These are phyloP conservation scores for Rhododendron ovatum DNA, from an alignment of 148 eudicot species.

Conservation along the genomic window DNA sequence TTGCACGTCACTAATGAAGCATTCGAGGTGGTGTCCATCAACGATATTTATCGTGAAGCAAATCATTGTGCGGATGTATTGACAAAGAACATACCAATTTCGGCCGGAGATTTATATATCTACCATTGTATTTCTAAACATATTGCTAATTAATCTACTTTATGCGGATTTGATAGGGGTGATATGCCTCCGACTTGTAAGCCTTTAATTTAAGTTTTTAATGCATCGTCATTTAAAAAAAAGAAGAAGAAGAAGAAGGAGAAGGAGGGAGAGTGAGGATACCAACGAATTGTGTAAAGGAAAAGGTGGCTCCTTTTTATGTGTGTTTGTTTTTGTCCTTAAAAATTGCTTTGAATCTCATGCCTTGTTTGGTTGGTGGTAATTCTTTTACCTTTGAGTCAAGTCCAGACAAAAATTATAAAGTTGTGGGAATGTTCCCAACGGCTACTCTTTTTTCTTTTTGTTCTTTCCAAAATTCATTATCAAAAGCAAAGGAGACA, in stretches of 20 bases:
- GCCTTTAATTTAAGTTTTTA: too few relatives aligned
- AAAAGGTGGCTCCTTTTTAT: slow-evolving; percentile 8
- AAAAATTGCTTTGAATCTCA: slow-evolving; percentile 30
- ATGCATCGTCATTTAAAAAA: too few relatives aligned
- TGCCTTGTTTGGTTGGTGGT: slow-evolving; percentile 21
- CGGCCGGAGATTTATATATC: too few relatives aligned
- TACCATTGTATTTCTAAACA: too few relatives aligned
- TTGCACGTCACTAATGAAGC: too few relatives aligned
- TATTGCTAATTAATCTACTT: too few relatives aligned
- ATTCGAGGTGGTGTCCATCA: too few relatives aligned
- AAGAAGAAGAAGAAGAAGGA: neutral
- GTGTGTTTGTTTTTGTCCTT: neutral
- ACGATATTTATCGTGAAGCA: too few relatives aligned
- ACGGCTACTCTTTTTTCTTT: slow-evolving; percentile 13
- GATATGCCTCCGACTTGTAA: too few relatives aligned
- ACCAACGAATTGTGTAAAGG: slow-evolving; percentile 14
- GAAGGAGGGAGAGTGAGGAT: neutral
- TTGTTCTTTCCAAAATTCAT: slow-evolving; percentile 7
- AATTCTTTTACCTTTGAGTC: slow-evolving; percentile 3
- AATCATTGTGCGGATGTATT: too few relatives aligned
- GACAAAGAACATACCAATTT: too few relatives aligned
- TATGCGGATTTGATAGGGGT: too few relatives aligned
- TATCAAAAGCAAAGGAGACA: neutral
- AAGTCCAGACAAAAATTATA: slow-evolving; percentile 20
- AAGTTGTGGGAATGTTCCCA: slow-evolving; percentile 32